Conservation (phyloP, 2,329 filamentous ascomycete species). For the Colletotrichum sp. region DNA sequence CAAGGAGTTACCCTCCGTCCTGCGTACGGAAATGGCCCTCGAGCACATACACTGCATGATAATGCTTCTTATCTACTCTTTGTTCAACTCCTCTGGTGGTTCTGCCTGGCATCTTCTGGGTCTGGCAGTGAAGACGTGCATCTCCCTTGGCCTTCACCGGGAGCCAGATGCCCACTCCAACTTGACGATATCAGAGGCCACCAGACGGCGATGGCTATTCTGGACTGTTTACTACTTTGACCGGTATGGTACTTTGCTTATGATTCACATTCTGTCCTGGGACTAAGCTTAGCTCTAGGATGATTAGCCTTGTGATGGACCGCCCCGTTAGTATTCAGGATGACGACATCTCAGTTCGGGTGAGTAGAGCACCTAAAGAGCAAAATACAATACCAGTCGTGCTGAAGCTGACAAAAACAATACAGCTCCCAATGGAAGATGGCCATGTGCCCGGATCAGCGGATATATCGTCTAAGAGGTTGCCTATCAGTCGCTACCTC, state of each 20-base stretch:
- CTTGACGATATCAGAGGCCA: not conserved
- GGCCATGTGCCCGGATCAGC: not conserved
- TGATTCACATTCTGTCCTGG: not conserved
- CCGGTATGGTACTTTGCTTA: not conserved
- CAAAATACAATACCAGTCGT: not conserved
- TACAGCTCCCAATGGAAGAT: not conserved
- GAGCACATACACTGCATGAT: conserved; percentile 6
- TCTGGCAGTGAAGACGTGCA: not conserved
- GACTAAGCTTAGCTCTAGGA: not conserved
- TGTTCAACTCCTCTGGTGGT: conserved; percentile 3
- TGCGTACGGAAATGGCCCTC: not conserved
- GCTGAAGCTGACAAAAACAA: not conserved
- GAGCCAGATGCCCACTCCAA: not conserved
- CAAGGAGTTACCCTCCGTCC: not conserved
- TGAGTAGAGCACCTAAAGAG: not conserved
- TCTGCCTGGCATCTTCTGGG: conserved; percentile 7
- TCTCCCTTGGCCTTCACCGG: not conserved
- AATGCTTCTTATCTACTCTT: conserved; percentile 7
- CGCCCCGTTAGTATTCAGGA: conserved; percentile 11
- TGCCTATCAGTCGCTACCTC: not conserved
- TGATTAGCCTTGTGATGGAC: conserved; percentile 11
- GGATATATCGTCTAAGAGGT: not conserved
- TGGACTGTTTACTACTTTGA: conserved; percentile 13
- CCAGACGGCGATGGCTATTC: conserved; percentile 6
- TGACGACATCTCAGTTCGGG: conserved; percentile 11